Base-by-base conservation (phyloP, 164 flowering plant species). In the Sedum album region DNA sequence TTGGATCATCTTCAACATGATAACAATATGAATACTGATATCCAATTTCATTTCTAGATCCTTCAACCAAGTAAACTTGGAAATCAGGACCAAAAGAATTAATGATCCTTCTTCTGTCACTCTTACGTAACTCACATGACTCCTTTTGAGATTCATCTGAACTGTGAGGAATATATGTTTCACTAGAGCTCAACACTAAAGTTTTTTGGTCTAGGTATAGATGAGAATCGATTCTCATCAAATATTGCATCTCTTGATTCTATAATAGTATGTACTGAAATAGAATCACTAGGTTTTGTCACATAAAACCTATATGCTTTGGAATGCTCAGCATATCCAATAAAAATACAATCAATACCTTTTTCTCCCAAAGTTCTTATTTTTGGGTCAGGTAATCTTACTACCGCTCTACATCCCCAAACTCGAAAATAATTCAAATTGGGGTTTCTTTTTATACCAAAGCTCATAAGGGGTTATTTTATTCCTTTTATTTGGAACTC, bases 161-260 rank as follows among this genome's bases (percentile, higher is more conserved):
- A n/a, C n/a, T n/a, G 17, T 25, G 18, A 60, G 33, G 26, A 31
- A 20, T 17, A 2, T 63, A 0, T 6, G 9, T 31, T 31, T 0
- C 17, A 11, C 21, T 25, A 20, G 18, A 9, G 17, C 48, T 6
- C 14, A 7, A 15, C 31, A 41, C 5, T 42, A n/a, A 10, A 13
- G 1, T 26, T 4, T 42, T n/a, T 42, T 0, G 39, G 21, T 39
- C 31, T 23, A 25, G 31, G 20, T 23, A 42, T 39, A 66, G 53
- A 41, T 9, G n/a, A 38, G 63, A 63, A 68, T 62, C 71, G 67
- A 61, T 69, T 46, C 49, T 71, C 69, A 71, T 17, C 66, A 31
- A 65, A 71, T 11, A 65, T 66, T 10, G 33, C 66, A 65, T 71
- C 73, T n/a, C 14, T 66, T 5, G 69, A 66, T 30, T 71, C 65